Base-by-base conservation (phyloP, 2,329 filamentous ascomycete genomes). In the Penicillium sp. region DNA sequence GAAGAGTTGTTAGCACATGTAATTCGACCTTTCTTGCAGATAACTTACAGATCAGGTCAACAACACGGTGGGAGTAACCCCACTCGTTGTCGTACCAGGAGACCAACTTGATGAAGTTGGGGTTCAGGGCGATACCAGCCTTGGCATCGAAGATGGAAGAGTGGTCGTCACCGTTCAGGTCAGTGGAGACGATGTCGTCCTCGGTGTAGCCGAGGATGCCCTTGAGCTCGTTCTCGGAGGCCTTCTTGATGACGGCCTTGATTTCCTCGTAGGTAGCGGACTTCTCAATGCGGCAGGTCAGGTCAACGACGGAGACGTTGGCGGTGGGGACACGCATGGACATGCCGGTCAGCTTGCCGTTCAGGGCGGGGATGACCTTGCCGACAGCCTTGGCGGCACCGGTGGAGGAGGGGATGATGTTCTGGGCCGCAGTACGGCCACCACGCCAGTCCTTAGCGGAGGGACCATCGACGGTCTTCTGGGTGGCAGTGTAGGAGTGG, bases 331-430 rank as follows among this genome's bases (percentile, higher is more conserved):
- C 94, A 91, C 95, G 95, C 91, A 99, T 95, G 77, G 95, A 88
- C 95, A 99, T 98, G 85, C 95, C 95, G 72, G 95, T 99, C 72
- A 98, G 92, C 90, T 99, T 99, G 88, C 95, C 95, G 85, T 98
- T 98, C 73, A 99, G 89, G 74, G 88, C 85, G 75, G 95, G 95
- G 78, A 98, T 98, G 86, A 98, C 95, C 91, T 99, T 99, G 85
- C 95, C 95, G 85, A 99, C 95, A 80, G 95, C 95, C 92, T 99
- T 99, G 81, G 95, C 95, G 82, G 95, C 95, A 89, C 95, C 95
- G 71, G 95, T 99, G 88, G 92, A 96, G 86, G 89, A 92, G 83
- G 95, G 95, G 79, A 99, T 98, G 88, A 98, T 98, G 91, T 99
- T 98, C 88, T 96, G 91, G 79, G 95, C 95, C 84, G 95, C 95